Conservation (phyloP, 805 yeast genomes). For the Ogataea kodamae region DNA sequence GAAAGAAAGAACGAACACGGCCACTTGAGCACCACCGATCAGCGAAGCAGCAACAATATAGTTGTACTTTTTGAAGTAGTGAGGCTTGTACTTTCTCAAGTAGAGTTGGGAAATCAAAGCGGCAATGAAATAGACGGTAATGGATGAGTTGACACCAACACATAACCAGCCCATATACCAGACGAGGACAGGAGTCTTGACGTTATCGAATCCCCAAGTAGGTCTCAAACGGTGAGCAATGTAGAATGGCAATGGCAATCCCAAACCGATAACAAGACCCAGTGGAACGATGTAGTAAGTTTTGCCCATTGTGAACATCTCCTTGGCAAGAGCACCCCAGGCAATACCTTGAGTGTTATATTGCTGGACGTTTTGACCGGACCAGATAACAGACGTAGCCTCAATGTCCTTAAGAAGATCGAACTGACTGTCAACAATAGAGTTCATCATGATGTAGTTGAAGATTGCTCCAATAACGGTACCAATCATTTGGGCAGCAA, state of each 20-base stretch:
- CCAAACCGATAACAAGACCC: conserved; percentile 29
- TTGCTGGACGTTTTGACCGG: conserved; percentile 35
- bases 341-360: conserved; percentile 35
- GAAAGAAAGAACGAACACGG: conserved; percentile 32
- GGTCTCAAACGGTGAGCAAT: conserved; percentile 28
- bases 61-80: conserved; percentile 41
- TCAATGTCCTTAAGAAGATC: conserved; percentile 28
- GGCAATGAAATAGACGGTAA: conserved; percentile 28
- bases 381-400: conserved; percentile 34
- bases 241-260: conserved; percentile 31
- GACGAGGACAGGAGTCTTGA: conserved; percentile 28
- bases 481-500: conserved; percentile 42
- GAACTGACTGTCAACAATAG: conserved; percentile 30
- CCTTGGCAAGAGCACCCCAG: conserved; percentile 35
- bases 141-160: conserved; percentile 34
- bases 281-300: conserved; percentile 33
- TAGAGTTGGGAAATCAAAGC: conserved; percentile 27
- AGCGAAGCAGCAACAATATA: conserved; percentile 48
- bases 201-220: conserved; percentile 26
- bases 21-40: conserved; percentile 43
- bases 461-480: conserved; percentile 29
- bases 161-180: conserved; percentile 35
- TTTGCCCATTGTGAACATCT: conserved; percentile 29
- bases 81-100: conserved; percentile 26
- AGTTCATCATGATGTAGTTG: conserved; percentile 30